Base-by-base conservation (phyloP, 495 filamentous ascomycete genomes). In the Talaromyces nanjingensis region DNA sequence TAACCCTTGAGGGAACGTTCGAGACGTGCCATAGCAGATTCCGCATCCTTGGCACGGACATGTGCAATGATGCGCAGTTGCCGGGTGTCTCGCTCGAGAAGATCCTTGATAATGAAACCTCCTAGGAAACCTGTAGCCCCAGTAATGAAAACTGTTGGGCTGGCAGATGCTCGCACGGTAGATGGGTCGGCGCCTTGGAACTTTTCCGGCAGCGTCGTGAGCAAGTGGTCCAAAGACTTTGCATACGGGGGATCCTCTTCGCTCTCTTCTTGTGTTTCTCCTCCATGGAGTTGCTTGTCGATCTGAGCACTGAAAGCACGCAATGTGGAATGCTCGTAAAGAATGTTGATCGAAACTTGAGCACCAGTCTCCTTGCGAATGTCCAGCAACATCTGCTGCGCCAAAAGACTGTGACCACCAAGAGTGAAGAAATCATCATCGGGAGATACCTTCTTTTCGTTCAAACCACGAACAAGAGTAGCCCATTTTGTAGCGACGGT, bases 41-140 rank as follows among this genome's bases (percentile, higher is more conserved):
- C 66, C 65, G 81, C 59, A 70, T 72, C 69, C 85, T 85, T 74
- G 77, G 83, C 87, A 12, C 93, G 88, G 5, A 97, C 90, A 60
- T 91, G 88, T 3, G 86, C 85, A 56, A 96, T 83, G n/a, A 97
- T 82, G 70, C 84, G 88, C 5, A 86, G 76, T 3, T 68, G 73
- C n/a, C 81, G 82, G 1, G 77, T 72, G 33, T 76, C 78, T 39
- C 89, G 81, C 12, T 80, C 78, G 0, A 97, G 80, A 9, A 97
- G 72, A 31, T 96, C 91, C 18, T 77, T 81, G 6, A 98, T 79
- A 24, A 97, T 83, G 65, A 90, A 93, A 0, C 90, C 86, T 24
- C 94, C 94, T 6, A 97, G 74, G 78, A 97, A 98, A 8, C 93
- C 93, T 34, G 94, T 97, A 0, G 89, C 91, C 33, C 93, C 94